Conservation (phyloP, 2,329 filamentous ascomycete genomes). For the Colletotrichum sp. region DNA sequence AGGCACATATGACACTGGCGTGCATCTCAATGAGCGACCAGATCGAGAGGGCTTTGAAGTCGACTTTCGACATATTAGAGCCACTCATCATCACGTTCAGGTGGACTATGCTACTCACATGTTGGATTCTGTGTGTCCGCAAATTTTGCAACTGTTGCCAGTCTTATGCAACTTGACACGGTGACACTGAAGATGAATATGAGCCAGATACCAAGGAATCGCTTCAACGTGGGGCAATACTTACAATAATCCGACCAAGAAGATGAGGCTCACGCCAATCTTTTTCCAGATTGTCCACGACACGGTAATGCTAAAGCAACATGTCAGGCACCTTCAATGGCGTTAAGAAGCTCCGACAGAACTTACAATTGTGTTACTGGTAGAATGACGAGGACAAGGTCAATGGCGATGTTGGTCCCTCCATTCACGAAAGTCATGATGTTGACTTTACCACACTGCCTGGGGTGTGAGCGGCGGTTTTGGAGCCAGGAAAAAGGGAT, state of each 20-base stretch:
- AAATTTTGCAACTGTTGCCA: neutral
- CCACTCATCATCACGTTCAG: neutral
- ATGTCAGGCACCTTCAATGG: neutral
- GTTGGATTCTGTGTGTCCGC: neutral
- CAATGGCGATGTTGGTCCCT: neutral
- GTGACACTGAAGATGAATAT: neutral
- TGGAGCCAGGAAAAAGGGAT: neutral
- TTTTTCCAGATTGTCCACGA: conserved; percentile 4
- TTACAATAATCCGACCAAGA: neutral
- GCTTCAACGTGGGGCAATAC: neutral
- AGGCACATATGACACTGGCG: conserved; percentile 14
- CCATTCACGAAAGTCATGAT: conserved; percentile 1
- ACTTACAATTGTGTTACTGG: conserved; percentile 14
- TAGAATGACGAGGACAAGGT: neutral
- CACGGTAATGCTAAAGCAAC: neutral
- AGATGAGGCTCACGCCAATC: conserved; percentile 5
- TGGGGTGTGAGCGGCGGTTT: neutral
- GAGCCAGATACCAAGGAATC: neutral
- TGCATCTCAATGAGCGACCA: conserved; percentile 15
- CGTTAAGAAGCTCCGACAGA: neutral
- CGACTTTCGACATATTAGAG: neutral
- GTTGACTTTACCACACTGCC: neutral
- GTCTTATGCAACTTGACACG: neutral
- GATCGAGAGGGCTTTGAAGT: neutral
- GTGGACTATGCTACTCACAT: neutral